Evolutionary conservation across 352 stramenopile species (phyloP).

Genomic region (Halophytophthora polymorphica): DNA sequence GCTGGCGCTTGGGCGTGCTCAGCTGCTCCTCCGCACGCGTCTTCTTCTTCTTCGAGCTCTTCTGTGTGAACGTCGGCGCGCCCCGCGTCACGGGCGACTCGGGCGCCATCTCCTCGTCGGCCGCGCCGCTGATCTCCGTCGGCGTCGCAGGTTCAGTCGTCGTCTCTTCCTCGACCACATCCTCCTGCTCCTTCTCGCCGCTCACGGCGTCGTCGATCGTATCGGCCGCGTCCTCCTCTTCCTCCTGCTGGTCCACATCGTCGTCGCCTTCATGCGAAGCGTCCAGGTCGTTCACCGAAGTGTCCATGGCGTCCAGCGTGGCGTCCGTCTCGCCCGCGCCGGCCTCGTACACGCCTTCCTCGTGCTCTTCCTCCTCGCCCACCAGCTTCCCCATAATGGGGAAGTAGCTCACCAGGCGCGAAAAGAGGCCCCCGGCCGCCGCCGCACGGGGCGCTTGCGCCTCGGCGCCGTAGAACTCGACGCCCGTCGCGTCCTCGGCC

Average conservation of each 20-base stretch:
- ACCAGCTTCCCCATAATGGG: conserved; percentile 59
- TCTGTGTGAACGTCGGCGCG: conserved; percentile 11
- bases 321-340: conserved; percentile 1
- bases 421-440: conserved; percentile 36
- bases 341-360: conserved; percentile 8
- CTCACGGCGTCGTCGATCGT: conserved; percentile 12
- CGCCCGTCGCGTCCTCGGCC: conserved; percentile 12
- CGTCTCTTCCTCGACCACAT: conserved; percentile 14
- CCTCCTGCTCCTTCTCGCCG: conserved; percentile 19
- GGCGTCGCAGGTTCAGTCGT: conserved; percentile 1
- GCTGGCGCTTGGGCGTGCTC: conserved; percentile 9
- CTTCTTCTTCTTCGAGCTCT: not conserved
- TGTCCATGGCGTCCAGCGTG: conserved; percentile 12
- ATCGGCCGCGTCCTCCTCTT: conserved; percentile 8
- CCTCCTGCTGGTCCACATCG: conserved; percentile 22
- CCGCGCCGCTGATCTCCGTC: conserved; percentile 8
- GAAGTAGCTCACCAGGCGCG: conserved; percentile 62
- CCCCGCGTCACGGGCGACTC: conserved; percentile 15
- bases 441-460: conserved; percentile 1
- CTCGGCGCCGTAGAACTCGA: conserved; percentile 14
- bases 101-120: conserved; percentile 5
- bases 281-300: conserved; percentile 10
- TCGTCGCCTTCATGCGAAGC: conserved; percentile 14
- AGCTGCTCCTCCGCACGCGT: conserved; percentile 13
- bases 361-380: conserved; percentile 28